Percentiles rank a stretch among this genome's conserved stretches.
These are phyloP conservation scores for Eimeria maxima DNA, from an alignment of 169 alveolate species.

Conservation along the genomic window DNA sequence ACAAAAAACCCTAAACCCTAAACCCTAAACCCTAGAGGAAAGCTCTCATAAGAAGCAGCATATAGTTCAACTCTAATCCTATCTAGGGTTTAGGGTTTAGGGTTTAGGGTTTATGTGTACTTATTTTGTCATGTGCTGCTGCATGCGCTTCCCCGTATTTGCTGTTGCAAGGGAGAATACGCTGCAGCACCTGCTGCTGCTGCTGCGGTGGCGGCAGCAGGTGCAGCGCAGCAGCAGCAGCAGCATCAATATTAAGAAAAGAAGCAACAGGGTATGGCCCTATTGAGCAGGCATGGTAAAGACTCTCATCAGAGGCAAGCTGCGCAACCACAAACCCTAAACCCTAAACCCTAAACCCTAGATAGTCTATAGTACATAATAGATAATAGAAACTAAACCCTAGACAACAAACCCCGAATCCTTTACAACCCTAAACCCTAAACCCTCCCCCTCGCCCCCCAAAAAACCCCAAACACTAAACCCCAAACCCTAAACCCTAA, in stretches of 20 bases:
- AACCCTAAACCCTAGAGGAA: slow-evolving; percentile 2
- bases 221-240: too few species aligned
- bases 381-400: too few species aligned
- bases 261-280: background rate
- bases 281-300: slow-evolving; percentile 29
- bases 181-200: slow-evolving; percentile 72
- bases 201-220: background rate
- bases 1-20: background rate
- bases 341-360: slow-evolving; percentile 12
- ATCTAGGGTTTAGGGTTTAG: background rate
- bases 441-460: background rate
- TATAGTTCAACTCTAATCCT: too few species aligned
- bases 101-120: background rate
- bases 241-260: slow-evolving; percentile 3
- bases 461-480: background rate
- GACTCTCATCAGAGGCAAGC: slow-evolving; percentile 55
- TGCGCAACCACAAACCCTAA: slow-evolving; percentile 7
- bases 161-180: slow-evolving; percentile 23
- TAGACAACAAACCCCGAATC: too few species aligned
- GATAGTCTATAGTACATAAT: too few species aligned
- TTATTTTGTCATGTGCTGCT: slow-evolving; percentile 2
- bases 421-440: too few species aligned
- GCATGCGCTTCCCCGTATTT: slow-evolving; percentile 48
- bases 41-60: too few species aligned
- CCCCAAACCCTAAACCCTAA: background rate